Base-by-base conservation (phyloP, 164 flowering plant species). In the Brasenia schreberi region DNA sequence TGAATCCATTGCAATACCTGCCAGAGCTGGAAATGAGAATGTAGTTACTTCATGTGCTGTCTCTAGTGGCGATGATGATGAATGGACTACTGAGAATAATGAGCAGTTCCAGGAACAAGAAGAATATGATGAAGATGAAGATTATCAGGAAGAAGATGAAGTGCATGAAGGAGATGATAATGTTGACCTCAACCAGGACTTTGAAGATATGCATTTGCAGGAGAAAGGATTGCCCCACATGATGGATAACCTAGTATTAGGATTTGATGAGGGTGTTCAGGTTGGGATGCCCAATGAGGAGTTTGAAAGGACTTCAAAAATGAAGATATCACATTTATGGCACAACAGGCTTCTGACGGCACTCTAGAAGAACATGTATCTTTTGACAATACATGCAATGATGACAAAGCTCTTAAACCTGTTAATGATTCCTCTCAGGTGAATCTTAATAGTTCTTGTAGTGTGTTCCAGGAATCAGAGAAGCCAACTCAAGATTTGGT, bases 41-140 rank as follows among this genome's bases (percentile, higher is more conserved):
- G 77, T 56, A 61, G 60, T 75, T 69, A 73, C 77, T 60, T 65
- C 75, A 18, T 23, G 27, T 23, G 27, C 27, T 23, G 77, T 87
- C 23, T 66, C 73, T 23, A 79, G 72, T 67, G 94, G 86, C 71
- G 96, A 86, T 74, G 98, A 87, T 59, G 93, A 94, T 56, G 27
- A 23, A 23, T 94, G 98, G 98, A 65, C 77, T 64, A 43, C 76
- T 74, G 87, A 86, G 18, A 77, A 83, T 66, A 73, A 77, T 77
- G 83, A 78, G 64, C 80, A 69, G 42, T 64, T 89, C 73, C 95
- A 85, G 75, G 86, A 84, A 76, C 98, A 89, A 75, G 97, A 86
- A 75, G 98, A 86, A 68, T 93, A 90, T 79, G 98, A 93, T 67
- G 94, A 90, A 71, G 92, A 84, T 70, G 94, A 78, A 66, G 87